These are phyloP conservation scores for Closterium sp. DNA, from an alignment of 139 green algal genomes.

Conservation along the genomic window DNA sequence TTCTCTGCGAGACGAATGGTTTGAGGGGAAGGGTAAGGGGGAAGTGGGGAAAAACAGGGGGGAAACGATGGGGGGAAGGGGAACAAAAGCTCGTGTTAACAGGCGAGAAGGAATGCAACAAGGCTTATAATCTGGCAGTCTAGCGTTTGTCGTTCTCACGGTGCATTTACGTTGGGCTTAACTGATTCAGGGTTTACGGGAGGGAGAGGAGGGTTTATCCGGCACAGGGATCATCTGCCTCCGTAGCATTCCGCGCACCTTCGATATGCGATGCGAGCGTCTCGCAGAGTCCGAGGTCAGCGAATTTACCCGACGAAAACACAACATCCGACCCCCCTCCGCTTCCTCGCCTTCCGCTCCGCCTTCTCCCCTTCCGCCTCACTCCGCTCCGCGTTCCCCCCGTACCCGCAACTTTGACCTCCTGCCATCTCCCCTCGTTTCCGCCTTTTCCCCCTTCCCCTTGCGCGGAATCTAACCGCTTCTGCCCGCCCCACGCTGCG, in stretches of 20 bases:
- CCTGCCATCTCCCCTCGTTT: not conserved
- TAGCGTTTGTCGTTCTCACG: not conserved
- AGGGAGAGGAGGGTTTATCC: no score
- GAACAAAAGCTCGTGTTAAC: not conserved
- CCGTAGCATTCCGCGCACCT: not conserved
- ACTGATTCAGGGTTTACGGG: no score
- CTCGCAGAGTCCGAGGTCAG: slow-evolving; percentile 9
- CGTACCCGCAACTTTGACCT: not conserved
- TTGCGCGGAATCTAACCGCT: not conserved
- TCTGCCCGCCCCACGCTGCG: not conserved
- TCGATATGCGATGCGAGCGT: slow-evolving; percentile 22
- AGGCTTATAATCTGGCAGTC: not conserved
- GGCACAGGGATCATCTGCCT: not conserved
- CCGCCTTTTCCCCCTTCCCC: not conserved
- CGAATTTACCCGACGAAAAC: slow-evolving; percentile 21
- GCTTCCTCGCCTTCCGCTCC: not conserved
- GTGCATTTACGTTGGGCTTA: not conserved
- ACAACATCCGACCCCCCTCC: not conserved
- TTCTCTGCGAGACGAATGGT: slow-evolving; percentile 1
- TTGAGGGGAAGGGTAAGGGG: not conserved
- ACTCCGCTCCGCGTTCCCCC: not conserved
- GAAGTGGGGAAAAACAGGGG: no score
- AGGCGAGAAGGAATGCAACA: not conserved
- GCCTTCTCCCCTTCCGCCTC: not conserved
- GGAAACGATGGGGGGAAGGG: no score